Conservation (phyloP, 163 green algal species). For the Coccomyxa subellipsoidea region DNA sequence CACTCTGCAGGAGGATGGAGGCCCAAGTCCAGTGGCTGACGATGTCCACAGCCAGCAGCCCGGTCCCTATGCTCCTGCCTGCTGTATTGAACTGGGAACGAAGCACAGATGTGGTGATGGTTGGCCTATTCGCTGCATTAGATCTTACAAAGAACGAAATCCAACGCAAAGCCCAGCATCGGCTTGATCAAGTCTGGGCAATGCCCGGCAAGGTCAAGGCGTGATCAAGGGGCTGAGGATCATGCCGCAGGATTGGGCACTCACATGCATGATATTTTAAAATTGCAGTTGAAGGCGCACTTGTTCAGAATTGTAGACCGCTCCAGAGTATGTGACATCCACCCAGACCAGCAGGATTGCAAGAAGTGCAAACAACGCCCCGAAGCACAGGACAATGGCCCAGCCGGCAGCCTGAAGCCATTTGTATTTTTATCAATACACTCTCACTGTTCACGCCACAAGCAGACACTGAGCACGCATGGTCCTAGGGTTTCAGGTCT, state of each 20-base stretch:
- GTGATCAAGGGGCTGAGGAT: too few species aligned
- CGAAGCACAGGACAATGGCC: slow-evolving; percentile 16
- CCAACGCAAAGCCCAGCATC: too few species aligned
- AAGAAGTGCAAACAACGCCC: slow-evolving; percentile 12
- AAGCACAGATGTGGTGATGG: not conserved
- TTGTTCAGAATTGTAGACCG: not conserved
- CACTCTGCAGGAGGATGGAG: slow-evolving; percentile 22
- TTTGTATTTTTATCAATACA: too few species aligned
- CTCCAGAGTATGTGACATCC: slow-evolving; percentile 9
- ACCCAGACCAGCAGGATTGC: slow-evolving; percentile 22
- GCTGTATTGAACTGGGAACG: slow-evolving; percentile 78
- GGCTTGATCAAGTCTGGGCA: too few species aligned
- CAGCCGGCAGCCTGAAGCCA: slow-evolving; percentile 11
- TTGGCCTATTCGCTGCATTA: too few species aligned
- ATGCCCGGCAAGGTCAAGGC: too few species aligned
- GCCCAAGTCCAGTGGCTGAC: slow-evolving; percentile 40
- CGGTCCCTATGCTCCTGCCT: slow-evolving; percentile 58
- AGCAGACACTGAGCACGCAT: too few species aligned
- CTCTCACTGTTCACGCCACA: too few species aligned
- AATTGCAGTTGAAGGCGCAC: not conserved
- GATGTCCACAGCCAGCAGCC: slow-evolving; percentile 80
- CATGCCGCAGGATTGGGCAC: not conserved
- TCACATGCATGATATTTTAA: not conserved
- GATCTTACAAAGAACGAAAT: too few species aligned
- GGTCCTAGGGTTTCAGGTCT: too few species aligned